phyloP scores from a whole-genome alignment of 805 yeast species.

The Jamesozyma gamospora region DNA sequence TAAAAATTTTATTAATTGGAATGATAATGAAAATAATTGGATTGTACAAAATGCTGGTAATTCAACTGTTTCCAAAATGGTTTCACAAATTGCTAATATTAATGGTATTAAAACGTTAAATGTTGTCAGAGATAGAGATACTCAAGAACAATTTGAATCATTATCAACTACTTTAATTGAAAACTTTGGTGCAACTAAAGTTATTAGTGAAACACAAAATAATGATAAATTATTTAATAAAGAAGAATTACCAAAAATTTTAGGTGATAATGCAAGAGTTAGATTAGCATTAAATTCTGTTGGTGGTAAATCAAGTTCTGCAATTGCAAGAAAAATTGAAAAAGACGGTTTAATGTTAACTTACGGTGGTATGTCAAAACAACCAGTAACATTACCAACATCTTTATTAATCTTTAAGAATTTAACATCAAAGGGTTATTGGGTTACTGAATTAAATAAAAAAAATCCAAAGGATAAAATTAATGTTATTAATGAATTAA shows the following conservation, averaged over 20 bases:
- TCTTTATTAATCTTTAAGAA: constrained; percentile 84
- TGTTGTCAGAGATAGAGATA: constrained; percentile 78
- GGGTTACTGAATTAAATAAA: constrained; percentile 70
- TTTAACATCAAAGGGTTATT: constrained; percentile 76
- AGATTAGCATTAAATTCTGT: constrained; percentile 84
- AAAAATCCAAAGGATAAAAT: constrained; percentile 51
- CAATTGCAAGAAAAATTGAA: constrained; percentile 73
- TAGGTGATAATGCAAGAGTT: constrained; percentile 39
- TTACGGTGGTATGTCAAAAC: constrained; percentile 96
- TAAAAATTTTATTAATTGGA: constrained; percentile 42
- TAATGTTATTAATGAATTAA: constrained; percentile 43
- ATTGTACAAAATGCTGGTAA: constrained; percentile 94
- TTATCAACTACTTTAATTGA: constrained; percentile 43
- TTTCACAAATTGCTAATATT: constrained; percentile 73
- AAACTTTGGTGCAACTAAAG: constrained; percentile 70
- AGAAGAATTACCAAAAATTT: constrained; percentile 37
- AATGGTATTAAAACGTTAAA: constrained; percentile 76
- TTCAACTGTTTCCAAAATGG: constrained; percentile 88
- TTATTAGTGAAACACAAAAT: constrained; percentile 82
- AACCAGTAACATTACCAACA: constrained; percentile 88
- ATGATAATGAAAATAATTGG: constrained; percentile 50
- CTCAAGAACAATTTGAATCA: constrained; percentile 43
- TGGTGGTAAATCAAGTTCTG: constrained; percentile 80
- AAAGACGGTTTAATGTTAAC: constrained; percentile 71
- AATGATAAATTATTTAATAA: constrained; percentile 56